Percentiles rank a stretch among this genome's conserved stretches.
Evolutionary conservation across 306 rosid species (phyloP).

Genomic region (Geum urbanum): DNA sequence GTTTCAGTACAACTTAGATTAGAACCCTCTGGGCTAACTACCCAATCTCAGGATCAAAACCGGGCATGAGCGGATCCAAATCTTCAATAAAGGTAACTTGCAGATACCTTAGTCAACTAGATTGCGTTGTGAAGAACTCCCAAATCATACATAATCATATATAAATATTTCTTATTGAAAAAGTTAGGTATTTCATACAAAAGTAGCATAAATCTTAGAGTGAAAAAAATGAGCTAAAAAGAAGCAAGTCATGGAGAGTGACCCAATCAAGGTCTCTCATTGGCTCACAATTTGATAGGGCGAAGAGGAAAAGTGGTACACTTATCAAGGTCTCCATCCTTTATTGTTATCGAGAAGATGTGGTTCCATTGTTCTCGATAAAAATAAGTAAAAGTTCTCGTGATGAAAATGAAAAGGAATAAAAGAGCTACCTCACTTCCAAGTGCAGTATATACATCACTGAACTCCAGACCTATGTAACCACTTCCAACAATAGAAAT

Average conservation of each 20-base stretch:
- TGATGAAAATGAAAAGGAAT: neutral
- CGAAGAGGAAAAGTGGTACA: neutral
- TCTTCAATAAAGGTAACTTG: slow-evolving; percentile 97
- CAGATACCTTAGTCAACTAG: slow-evolving; percentile 27
- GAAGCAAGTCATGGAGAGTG: neutral
- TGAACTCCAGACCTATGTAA: slow-evolving; percentile 97
- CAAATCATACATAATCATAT: neutral
- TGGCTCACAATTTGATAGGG: neutral
- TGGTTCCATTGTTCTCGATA: neutral
- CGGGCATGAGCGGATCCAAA: slow-evolving; percentile 98
- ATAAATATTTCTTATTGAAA: neutral
- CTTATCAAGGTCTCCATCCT: neutral
- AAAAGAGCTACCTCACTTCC: slow-evolving; percentile 82
- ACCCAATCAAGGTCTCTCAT: slow-evolving; percentile 1
- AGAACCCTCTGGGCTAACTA: slow-evolving; percentile 95
- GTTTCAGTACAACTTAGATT: too few relatives aligned
- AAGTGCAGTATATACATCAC: slow-evolving; percentile 97
- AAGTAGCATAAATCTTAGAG: neutral
- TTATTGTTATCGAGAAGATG: neutral
- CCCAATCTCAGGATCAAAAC: slow-evolving; percentile 99
- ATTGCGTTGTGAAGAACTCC: neutral
- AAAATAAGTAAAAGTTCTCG: neutral
- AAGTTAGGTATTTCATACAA: neutral
- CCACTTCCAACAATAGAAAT: slow-evolving; percentile 98
- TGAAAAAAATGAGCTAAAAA: neutral